Evolutionary conservation across 352 stramenopile species (phyloP).

Genomic region (Peronospora destructor): DNA sequence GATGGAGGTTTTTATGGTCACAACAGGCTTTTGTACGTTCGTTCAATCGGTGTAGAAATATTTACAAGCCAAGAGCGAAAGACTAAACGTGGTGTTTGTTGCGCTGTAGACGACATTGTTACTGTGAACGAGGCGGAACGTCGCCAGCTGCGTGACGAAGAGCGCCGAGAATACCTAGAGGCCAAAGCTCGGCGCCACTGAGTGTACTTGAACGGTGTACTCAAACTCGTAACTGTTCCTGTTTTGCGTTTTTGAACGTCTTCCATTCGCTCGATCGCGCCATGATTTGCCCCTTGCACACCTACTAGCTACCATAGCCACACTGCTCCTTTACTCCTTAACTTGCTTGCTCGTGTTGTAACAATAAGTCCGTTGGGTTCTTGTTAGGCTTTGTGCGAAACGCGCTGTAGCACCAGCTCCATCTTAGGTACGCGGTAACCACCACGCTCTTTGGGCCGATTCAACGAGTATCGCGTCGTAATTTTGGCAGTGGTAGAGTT

Average conservation of each 20-base stretch:
- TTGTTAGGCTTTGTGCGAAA: conserved; percentile 29
- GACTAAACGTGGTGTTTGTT: conserved; percentile 11
- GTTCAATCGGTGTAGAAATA: not conserved
- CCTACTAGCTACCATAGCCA: not conserved
- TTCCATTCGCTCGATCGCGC: not conserved
- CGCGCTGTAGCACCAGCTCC: conserved; percentile 53
- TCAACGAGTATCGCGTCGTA: conserved; percentile 57
- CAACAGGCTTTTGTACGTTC: conserved; percentile 78
- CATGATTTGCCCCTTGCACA: not conserved
- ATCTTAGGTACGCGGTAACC: conserved; percentile 65
- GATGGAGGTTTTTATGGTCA: conserved; percentile 88
- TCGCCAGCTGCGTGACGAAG: conserved; percentile 52
- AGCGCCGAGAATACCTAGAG: conserved; percentile 40
- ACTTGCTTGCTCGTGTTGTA: conserved; percentile 5
- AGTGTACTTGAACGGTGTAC: not conserved
- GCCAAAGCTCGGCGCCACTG: conserved; percentile 17
- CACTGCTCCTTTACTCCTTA: conserved; percentile 5
- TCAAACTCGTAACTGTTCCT: conserved; percentile 21
- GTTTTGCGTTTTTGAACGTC: conserved; percentile 10
- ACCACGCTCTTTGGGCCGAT: conserved; percentile 41
- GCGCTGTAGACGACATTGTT: conserved; percentile 68
- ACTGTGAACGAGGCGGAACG: conserved; percentile 70
- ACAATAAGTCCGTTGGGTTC: conserved; percentile 3
- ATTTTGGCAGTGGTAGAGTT: conserved; percentile 56
- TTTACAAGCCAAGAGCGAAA: not conserved